Conservation (phyloP, 169 alveolate genomes). For the Hepatocystis sp. region DNA sequence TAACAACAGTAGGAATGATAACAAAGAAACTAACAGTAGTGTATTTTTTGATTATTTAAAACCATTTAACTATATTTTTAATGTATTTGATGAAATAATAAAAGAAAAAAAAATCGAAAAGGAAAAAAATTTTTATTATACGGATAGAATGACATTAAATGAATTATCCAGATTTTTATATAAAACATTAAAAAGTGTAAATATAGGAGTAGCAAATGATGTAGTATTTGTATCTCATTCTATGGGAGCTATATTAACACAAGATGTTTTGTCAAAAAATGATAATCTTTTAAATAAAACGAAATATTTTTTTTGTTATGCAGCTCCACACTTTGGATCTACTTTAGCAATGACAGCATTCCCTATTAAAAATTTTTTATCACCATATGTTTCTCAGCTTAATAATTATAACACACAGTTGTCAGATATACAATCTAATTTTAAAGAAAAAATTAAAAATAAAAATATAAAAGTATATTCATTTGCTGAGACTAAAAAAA, state of each 20-base stretch:
- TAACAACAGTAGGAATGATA: not conserved
- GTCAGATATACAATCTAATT: conserved; percentile 26
- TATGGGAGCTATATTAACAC: conserved; percentile 74
- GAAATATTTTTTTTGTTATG: conserved; percentile 55
- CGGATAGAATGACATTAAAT: conserved; percentile 60
- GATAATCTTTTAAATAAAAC: conserved; percentile 55
- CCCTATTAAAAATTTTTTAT: conserved; percentile 31
- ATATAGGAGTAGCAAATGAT: conserved; percentile 54
- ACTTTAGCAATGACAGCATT: conserved; percentile 44
- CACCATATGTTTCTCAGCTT: conserved; percentile 53
- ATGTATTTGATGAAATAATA: conserved; percentile 18
- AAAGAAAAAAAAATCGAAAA: not conserved
- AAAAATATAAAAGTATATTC: conserved; percentile 21
- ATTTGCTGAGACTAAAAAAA: conserved; percentile 59
- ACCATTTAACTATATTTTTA: conserved; percentile 20
- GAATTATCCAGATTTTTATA: conserved; percentile 38
- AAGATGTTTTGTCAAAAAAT: conserved; percentile 38
- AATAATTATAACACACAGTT: conserved; percentile 32
- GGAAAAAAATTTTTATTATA: conserved; percentile 52
- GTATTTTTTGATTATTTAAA: conserved; percentile 16
- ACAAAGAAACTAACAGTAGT: not conserved
- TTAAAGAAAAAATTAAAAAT: conserved; percentile 37
- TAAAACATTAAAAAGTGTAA: conserved; percentile 48
- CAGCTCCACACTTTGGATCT: conserved; percentile 69
- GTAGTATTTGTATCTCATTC: conserved; percentile 65